Base-by-base conservation (phyloP, 2,329 filamentous ascomycete species). In the Pseudogymnoascus pannorum region DNA sequence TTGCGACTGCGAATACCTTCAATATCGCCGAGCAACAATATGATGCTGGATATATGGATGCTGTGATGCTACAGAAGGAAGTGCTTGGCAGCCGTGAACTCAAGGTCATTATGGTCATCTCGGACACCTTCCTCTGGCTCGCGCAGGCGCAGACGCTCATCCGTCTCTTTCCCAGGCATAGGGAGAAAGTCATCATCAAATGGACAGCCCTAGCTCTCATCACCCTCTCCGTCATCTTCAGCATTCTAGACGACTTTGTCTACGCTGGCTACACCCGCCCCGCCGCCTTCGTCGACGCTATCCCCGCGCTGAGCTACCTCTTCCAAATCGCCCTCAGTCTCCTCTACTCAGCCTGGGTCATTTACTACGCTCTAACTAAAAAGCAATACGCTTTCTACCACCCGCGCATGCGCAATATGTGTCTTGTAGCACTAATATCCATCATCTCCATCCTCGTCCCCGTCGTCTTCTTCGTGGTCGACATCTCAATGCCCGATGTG, bases 131-230 rank as follows among this genome's bases (percentile, higher is more conserved):
- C 73, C 80, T 99, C 29, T 97, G 94, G 93, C 85, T 99, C 38
- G 94, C 94, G 1, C 94, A 99, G 75, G 93, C 96, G 1, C 94
- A 99, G 76, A 99, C 94, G 0, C 77, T 99, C 62, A 97, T 97
- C 68, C 88, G 94, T 60, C 80, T 99, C 1, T 99, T 99, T 68
- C 94, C 94, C 6, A 90, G 94, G 33, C 93, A 97, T 71, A 90
- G 95, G 70, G 94, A 99, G 76, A 97, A 97, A 76, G 87, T 97
- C 59, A 90, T 97, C 67, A 99, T 99, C 76, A 97, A 97, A 77
- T 99, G 93, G 93, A 91, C 93, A 14, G 94, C 93, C 1, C 97
- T 97, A 72, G 92, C 89, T 2, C 83, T 99, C 62, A 97, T 99
- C 70, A 84, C 91, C 0, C 81, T 97, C 63, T 93, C 97, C 72